phyloP scores from a whole-genome alignment of 148 eudicot species.

The Suaeda aralocaspica region DNA sequence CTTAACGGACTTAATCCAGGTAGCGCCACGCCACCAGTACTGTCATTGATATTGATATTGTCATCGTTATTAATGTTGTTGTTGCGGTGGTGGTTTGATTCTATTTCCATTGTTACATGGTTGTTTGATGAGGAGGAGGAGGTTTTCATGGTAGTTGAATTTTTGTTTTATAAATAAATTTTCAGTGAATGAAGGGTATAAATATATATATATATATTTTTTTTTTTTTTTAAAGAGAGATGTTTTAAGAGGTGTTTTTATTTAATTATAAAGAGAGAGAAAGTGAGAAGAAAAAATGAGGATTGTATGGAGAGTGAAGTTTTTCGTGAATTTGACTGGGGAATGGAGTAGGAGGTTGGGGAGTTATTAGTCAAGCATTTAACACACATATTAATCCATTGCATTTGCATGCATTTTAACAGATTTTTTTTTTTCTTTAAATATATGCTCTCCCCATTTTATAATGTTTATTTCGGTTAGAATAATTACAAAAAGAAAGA shows the following conservation, averaged over 20 bases:
- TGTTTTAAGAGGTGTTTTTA: no score
- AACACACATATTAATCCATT: neutral
- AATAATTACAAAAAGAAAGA: no score
- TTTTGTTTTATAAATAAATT: no score
- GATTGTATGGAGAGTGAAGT: conserved; percentile 17
- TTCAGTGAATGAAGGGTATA: no score
- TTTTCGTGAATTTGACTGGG: conserved; percentile 27
- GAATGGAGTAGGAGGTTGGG: conserved; percentile 6
- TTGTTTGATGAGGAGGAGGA: neutral
- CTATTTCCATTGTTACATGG: conserved; percentile 23
- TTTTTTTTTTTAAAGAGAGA: no score
- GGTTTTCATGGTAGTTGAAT: neutral
- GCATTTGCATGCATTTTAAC: neutral
- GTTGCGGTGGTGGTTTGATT: neutral
- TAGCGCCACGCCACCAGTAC: neutral
- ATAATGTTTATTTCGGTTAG: no score
- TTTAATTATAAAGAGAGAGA: neutral
- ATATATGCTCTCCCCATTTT: no score
- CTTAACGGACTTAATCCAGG: conserved; percentile 72
- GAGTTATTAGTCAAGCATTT: neutral
- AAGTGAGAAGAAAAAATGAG: conserved; percentile 9
- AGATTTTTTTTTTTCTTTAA: no score
- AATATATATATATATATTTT: no score
- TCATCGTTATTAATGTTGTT: neutral
- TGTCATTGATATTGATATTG: neutral